phyloP scores from a whole-genome alignment of 257 asterid species.

The Anisodus acutangulus region DNA sequence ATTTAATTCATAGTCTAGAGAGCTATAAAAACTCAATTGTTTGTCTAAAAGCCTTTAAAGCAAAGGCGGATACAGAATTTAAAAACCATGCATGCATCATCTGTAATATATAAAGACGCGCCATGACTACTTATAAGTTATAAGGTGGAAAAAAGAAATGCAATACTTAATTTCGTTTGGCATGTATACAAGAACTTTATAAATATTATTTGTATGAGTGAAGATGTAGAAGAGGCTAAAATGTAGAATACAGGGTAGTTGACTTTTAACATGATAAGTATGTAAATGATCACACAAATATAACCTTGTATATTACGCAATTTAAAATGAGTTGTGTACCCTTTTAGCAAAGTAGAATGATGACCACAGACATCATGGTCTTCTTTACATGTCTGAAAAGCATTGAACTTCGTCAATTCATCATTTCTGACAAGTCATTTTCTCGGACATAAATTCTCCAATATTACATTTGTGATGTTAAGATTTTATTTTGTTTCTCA shows the following conservation, averaged over 20 bases:
- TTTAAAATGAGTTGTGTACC: not conserved
- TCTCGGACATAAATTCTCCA: not conserved
- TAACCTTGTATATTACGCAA: slow-evolving; percentile 16
- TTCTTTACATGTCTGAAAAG: slow-evolving; percentile 25
- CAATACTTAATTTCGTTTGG: too few relatives aligned
- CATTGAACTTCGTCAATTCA: slow-evolving; percentile 13
- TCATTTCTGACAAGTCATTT: not conserved
- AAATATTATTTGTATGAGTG: not conserved
- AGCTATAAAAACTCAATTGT: too few relatives aligned
- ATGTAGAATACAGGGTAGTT: not conserved
- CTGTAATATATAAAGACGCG: too few relatives aligned
- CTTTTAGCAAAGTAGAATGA: not conserved
- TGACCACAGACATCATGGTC: slow-evolving; percentile 9
- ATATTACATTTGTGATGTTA: not conserved
- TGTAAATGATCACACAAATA: slow-evolving; percentile 8
- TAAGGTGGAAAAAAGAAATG: too few relatives aligned
- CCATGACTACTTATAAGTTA: too few relatives aligned
- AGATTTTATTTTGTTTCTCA: not conserved
- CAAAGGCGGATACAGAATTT: too few relatives aligned
- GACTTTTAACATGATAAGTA: slow-evolving; percentile 15
- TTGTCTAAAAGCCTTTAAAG: too few relatives aligned
- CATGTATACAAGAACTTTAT: too few relatives aligned
- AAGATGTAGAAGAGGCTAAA: not conserved
- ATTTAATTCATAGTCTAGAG: too few relatives aligned
- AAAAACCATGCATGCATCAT: too few relatives aligned